phyloP scores from a whole-genome alignment of 2,329 filamentous ascomycete genomes.

The Fusarium gaditjirri region DNA sequence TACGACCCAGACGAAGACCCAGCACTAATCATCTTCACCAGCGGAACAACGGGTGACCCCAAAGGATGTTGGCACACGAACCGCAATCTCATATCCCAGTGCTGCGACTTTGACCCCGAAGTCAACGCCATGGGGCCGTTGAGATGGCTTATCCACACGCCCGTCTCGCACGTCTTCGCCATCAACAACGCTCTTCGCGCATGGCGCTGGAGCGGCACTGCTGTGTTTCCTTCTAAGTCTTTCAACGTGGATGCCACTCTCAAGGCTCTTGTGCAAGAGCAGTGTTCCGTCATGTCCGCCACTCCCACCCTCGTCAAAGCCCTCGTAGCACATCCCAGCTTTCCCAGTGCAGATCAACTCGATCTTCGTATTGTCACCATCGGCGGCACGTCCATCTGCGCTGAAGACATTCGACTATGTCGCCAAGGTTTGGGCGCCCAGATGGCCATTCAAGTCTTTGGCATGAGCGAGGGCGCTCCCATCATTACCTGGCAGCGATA shows the following conservation, averaged over 20 bases:
- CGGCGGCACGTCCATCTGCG: constrained; percentile 47
- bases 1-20: constrained; percentile 33
- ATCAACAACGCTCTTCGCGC: constrained; percentile 53
- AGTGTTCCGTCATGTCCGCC: constrained; percentile 53
- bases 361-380: constrained; percentile 50
- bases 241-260: constrained; percentile 50
- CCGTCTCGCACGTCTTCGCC: constrained; percentile 53
- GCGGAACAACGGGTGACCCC: constrained; percentile 59
- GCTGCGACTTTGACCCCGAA: constrained; percentile 51
- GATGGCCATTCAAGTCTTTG: constrained; percentile 53
- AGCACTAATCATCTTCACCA: constrained; percentile 59
- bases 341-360: constrained; percentile 42
- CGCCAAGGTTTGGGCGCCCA: constrained; percentile 46
- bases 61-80: constrained; percentile 58
- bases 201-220: constrained; percentile 49
- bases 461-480: constrained; percentile 59
- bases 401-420: constrained; percentile 49
- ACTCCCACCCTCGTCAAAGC: constrained; percentile 52
- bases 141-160: constrained; percentile 53
- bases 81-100: constrained; percentile 53
- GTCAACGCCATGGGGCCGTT: constrained; percentile 43
- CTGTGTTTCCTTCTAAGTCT: constrained; percentile 50
- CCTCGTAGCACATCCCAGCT: constrained; percentile 45
- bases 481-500: constrained; percentile 53
- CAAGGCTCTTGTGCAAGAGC: constrained; percentile 46